A percentile compares a stretch with the other conserved stretches of the same genome.
Evolutionary conservation across 2,329 filamentous ascomycete genomes (phyloP).

Genomic region (Colletotrichum echinochloae): DNA sequence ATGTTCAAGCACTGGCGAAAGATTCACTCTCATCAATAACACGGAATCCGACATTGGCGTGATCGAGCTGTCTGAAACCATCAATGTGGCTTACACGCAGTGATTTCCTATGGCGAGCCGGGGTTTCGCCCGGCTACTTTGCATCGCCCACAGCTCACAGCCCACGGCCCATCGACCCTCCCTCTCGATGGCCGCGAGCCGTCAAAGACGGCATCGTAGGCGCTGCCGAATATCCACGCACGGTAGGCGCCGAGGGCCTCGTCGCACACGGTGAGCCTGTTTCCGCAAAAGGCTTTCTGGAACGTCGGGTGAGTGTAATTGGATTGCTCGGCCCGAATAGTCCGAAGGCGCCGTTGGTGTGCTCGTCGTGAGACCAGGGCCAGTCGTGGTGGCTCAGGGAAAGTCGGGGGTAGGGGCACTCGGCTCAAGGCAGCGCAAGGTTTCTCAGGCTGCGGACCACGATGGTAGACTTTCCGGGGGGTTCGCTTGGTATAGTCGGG

Average conservation of each 20-base stretch:
- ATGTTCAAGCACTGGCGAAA: not conserved
- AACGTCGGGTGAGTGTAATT: not conserved
- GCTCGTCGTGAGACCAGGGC: not conserved
- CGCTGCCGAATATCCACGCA: not conserved
- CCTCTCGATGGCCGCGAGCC: not conserved
- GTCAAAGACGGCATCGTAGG: not conserved
- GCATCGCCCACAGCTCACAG: no score
- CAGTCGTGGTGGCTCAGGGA: not conserved
- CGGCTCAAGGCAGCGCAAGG: not conserved
- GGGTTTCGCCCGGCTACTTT: no score
- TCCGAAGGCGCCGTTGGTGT: not conserved
- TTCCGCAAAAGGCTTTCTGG: not conserved
- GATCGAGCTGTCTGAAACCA: not conserved
- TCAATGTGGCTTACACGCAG: not conserved
- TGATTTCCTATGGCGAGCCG: not conserved
- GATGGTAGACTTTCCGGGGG: not conserved
- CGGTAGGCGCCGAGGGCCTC: not conserved
- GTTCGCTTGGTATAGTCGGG: no score
- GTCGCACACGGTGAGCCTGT: not conserved
- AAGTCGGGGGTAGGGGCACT: not conserved
- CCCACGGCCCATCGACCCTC: not conserved
- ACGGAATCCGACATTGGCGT: not conserved
- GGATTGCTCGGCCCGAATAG: not conserved
- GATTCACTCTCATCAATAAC: not conserved
- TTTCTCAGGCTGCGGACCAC: not conserved